These are phyloP conservation scores for Yamadazyma triangularis DNA, from an alignment of 1,139 yeast genomes.

Conservation along the genomic window DNA sequence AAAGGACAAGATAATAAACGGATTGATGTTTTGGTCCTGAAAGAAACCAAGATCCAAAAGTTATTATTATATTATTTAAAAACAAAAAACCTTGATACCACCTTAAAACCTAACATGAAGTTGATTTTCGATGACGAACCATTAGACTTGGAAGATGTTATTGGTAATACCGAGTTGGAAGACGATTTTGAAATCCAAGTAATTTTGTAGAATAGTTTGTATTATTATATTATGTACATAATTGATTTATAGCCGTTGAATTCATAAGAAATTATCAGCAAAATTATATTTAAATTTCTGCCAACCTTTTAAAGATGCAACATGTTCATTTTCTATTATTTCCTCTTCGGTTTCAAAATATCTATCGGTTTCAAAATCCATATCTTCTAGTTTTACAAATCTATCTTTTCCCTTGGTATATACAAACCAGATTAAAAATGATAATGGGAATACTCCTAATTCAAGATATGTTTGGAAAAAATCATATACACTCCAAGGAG, in stretches of 20 bases:
- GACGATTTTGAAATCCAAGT: conserved; percentile 64
- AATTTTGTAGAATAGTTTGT: conserved; percentile 1
- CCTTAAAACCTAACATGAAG: conserved; percentile 26
- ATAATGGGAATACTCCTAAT: conserved; percentile 33
- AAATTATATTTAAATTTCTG: conserved; percentile 32
- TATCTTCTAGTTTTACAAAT: conserved; percentile 45
- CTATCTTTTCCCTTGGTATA: conserved; percentile 42
- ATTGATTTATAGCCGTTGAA: not conserved
- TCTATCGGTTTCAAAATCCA: conserved; percentile 62
- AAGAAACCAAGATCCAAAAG: conserved; percentile 47
- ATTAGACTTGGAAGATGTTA: conserved; percentile 40
- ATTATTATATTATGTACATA: too few species aligned
- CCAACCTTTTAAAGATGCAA: conserved; percentile 44
- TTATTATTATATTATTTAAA: conserved; percentile 49
- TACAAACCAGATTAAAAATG: conserved; percentile 41
- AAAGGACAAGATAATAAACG: conserved; percentile 62
- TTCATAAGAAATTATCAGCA: conserved; percentile 22
- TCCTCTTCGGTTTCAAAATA: conserved; percentile 52
- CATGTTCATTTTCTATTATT: conserved; percentile 29
- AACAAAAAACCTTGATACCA: conserved; percentile 26
- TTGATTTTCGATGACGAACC: conserved; percentile 75
- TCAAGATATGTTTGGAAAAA: conserved; percentile 38
- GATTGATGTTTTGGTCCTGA: conserved; percentile 54
- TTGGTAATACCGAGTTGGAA: conserved; percentile 75
- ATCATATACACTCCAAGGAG: conserved; percentile 37